Conservation (phyloP, 2,329 filamentous ascomycete genomes). For the Paracamarosporium sp. region DNA sequence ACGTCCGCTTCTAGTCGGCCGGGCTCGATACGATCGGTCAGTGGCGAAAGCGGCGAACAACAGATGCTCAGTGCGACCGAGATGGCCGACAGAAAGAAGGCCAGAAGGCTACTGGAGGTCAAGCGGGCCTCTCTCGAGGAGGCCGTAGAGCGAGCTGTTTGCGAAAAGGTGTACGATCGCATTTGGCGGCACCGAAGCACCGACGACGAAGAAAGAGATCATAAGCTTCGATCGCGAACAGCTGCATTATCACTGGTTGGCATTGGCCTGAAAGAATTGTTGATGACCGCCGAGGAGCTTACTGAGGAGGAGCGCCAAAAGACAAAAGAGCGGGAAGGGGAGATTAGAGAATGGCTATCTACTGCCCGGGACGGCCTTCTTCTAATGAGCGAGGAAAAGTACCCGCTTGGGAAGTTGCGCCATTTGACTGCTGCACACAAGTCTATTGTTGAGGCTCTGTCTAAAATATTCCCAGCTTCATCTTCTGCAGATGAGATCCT, state of each 20-base stretch:
- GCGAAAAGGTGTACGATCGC: constrained; percentile 80
- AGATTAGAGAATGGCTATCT: constrained; percentile 76
- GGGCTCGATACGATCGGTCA: constrained; percentile 44
- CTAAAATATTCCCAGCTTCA: constrained; percentile 69
- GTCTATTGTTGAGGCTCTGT: constrained; percentile 87
- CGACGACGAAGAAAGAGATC: constrained; percentile 92
- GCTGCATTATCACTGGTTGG: constrained; percentile 90
- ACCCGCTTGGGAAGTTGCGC: constrained; percentile 89
- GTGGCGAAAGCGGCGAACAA: constrained; percentile 60
- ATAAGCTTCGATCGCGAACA: constrained; percentile 92
- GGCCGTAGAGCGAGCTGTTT: constrained; percentile 84
- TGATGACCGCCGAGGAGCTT: constrained; percentile 60
- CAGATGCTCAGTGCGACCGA: constrained; percentile 93
- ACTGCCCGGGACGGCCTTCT: constrained; percentile 72
- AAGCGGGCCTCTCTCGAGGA: constrained; percentile 84
- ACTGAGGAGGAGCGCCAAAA: constrained; percentile 64
- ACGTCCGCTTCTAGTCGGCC: constrained; percentile 47
- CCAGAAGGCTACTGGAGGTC: constrained; percentile 77
- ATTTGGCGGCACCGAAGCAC: constrained; percentile 92
- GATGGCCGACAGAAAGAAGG: constrained; percentile 78
- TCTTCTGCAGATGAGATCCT: constrained; percentile 97
- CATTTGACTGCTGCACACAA: constrained; percentile 89
- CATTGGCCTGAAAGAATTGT: constrained; percentile 85
- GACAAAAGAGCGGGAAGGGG: constrained; percentile 59
- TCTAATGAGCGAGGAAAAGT: constrained; percentile 85